Evolutionary conservation across 345 rosid species (phyloP).

Genomic region (Lenwebbia sp.): DNA sequence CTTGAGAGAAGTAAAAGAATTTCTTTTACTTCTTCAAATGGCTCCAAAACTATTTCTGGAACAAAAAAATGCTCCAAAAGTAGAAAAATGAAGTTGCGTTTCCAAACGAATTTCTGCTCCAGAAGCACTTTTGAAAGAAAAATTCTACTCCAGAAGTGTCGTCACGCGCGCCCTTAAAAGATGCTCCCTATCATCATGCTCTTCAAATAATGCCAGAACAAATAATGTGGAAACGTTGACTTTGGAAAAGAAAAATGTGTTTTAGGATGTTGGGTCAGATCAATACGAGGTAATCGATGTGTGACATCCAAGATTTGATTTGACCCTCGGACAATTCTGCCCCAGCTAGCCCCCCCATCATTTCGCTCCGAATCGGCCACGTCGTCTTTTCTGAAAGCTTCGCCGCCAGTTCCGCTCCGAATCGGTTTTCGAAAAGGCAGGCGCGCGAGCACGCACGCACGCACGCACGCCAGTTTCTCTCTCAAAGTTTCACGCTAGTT

Average conservation of each 20-base stretch:
- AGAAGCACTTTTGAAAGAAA: too few relatives aligned
- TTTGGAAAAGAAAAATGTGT: background rate
- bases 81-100: too few relatives aligned
- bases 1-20: too few relatives aligned
- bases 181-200: background rate
- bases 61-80: too few relatives aligned
- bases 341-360: background rate
- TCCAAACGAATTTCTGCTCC: too few relatives aligned
- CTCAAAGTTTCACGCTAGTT: background rate
- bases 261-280: rapidly evolving
- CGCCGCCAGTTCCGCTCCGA: background rate
- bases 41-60: too few relatives aligned
- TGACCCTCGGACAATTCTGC: background rate
- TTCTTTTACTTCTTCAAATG: too few relatives aligned
- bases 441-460: background rate
- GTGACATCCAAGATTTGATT: background rate
- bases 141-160: too few relatives aligned
- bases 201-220: background rate
- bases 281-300: background rate
- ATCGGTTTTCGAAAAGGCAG: background rate
- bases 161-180: too few relatives aligned
- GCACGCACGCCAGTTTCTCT: background rate
- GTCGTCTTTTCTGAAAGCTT: background rate
- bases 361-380: background rate
- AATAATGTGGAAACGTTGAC: background rate